phyloP scores from a whole-genome alignment of 2,329 filamentous ascomycete species.

The Lomentospora prolificans region DNA sequence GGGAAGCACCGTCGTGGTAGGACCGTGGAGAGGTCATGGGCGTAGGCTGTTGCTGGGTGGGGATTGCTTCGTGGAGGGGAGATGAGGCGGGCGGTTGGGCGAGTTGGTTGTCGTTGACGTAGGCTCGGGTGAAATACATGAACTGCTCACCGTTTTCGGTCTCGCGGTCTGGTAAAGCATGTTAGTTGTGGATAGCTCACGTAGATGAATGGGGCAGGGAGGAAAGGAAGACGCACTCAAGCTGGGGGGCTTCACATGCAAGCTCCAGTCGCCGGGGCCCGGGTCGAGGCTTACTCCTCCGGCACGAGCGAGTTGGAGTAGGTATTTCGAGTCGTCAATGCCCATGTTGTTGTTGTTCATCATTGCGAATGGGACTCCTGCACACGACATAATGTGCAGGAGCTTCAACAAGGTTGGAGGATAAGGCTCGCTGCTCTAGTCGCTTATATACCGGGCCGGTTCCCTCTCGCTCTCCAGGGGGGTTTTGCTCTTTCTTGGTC shows the following conservation, averaged over 20 bases:
- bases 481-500: background rate
- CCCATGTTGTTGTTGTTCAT: background rate
- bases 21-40: background rate
- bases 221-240: background rate
- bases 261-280: slow-evolving; percentile 4
- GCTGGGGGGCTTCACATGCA: background rate
- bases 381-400: background rate
- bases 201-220: background rate
- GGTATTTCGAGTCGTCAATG: slow-evolving; percentile 3
- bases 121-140: background rate
- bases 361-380: background rate
- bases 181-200: background rate
- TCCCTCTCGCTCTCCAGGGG: no score
- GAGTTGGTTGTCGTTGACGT: background rate
- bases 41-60: background rate
- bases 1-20: background rate
- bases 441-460: no score
- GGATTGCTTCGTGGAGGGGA: background rate
- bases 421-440: no score
- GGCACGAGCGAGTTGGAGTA: slow-evolving; percentile 2
- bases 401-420: background rate
- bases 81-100: background rate
- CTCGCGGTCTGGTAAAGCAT: background rate
- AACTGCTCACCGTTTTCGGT: background rate
- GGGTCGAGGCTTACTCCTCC: background rate